Percentiles rank a stretch among this genome's conserved stretches.
Conservation (phyloP, 306 rosid species). For the Quercus engelmannii region DNA sequence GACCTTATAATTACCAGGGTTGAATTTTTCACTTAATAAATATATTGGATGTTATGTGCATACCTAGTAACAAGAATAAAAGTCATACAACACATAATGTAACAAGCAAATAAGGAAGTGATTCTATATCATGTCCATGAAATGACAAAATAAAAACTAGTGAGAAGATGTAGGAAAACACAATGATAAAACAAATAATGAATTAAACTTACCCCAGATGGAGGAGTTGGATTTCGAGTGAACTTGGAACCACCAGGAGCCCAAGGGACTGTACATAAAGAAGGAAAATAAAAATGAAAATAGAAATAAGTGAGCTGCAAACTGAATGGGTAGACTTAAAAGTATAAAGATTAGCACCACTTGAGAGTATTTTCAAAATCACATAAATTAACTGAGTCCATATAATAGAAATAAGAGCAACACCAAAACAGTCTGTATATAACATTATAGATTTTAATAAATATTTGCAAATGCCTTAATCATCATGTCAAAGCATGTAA, state of each 20-base stretch:
- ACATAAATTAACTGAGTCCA: neutral
- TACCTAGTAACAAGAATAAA: neutral
- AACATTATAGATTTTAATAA: neutral
- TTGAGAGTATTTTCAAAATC: neutral
- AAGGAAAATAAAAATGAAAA: neutral
- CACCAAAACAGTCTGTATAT: neutral
- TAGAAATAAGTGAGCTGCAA: neutral
- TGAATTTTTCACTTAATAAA: neutral
- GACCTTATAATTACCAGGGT: too few relatives aligned
- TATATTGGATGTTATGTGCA: neutral
- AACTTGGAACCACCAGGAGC: slow-evolving; percentile 98
- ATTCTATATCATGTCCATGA: slow-evolving; percentile 1
- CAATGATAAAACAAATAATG: neutral
- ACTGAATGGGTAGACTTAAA: neutral
- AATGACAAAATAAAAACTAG: neutral
- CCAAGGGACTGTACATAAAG: slow-evolving; percentile 78
- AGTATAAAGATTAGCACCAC: neutral
- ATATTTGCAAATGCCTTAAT: neutral
- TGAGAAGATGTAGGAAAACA: neutral
- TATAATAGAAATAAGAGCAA: neutral
- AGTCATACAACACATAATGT: neutral
- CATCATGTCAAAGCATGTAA: neutral
- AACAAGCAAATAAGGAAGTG: neutral
- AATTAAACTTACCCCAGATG: slow-evolving; percentile 68
- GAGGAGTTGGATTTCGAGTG: slow-evolving; percentile 89